Percentiles rank a stretch among this genome's conserved stretches.
Evolutionary conservation across 225 moss, liverwort and hornwort genomes (phyloP).

Genomic region (Takakia lepidozioides): DNA sequence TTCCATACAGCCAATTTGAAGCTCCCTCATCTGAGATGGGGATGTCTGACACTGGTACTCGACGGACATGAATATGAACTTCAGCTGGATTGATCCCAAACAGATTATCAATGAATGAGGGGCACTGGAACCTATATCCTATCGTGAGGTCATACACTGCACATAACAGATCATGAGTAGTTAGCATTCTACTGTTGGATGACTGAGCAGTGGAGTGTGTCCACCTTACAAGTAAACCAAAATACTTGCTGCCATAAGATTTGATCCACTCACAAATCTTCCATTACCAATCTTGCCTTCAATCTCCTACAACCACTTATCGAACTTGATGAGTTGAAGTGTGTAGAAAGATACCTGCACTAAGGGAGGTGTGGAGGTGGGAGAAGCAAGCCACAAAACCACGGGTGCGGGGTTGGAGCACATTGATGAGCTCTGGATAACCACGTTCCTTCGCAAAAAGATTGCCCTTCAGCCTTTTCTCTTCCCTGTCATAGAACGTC

Average conservation of each 20-base stretch:
- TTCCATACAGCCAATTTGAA: conserved; percentile 69
- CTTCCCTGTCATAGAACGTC: conserved; percentile 65
- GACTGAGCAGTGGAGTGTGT: too few relatives aligned
- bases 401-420: conserved; percentile 83
- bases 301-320: too few relatives aligned
- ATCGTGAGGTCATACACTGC: conserved; percentile 98
- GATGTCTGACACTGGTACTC: conserved; percentile 63
- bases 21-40: conserved; percentile 55
- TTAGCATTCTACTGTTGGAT: too few relatives aligned
- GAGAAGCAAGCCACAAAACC: conserved; percentile 83
- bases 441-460: conserved; percentile 56
- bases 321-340: too few relatives aligned
- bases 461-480: conserved; percentile 68
- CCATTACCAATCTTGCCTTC: too few relatives aligned
- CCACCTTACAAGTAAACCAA: too few relatives aligned
- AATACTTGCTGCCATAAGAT: too few relatives aligned
- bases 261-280: too few relatives aligned
- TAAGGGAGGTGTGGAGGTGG: conserved; percentile 52
- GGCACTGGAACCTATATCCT: conserved; percentile 83
- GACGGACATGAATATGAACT: conserved; percentile 83
- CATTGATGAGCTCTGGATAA: conserved; percentile 66
- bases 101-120: conserved; percentile 81
- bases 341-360: conserved; percentile 42
- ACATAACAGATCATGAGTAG: conserved; percentile 5
- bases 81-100: conserved; percentile 96